Conservation (phyloP, 169 alveolate species). For the Ichthyophthirius multifiliis region DNA sequence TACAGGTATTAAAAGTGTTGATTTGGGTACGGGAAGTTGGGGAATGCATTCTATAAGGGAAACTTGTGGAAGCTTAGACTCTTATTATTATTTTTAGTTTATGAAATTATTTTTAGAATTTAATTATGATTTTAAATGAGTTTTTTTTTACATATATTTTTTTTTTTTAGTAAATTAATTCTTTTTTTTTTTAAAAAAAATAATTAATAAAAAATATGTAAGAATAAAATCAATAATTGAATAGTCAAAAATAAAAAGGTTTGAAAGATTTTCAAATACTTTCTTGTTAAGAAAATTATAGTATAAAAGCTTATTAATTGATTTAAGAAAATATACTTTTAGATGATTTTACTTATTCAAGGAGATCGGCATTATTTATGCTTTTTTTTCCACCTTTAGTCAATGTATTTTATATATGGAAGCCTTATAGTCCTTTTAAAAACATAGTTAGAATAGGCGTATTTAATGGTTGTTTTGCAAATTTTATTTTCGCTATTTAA, state of each 20-base stretch:
- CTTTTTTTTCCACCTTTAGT: background rate
- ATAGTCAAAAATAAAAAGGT: too few species aligned
- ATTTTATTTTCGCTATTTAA: background rate
- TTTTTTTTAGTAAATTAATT: too few species aligned
- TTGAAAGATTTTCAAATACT: too few species aligned
- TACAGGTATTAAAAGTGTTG: conserved; percentile 89
- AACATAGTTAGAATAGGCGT: background rate
- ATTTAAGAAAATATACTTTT: background rate
- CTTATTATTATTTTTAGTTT: conserved; percentile 46
- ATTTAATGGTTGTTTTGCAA: background rate
- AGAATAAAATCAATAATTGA: too few species aligned
- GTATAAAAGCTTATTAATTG: too few species aligned
- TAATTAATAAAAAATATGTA: too few species aligned
- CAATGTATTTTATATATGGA: background rate
- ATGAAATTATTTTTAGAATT: too few species aligned
- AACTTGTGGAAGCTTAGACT: conserved; percentile 81
- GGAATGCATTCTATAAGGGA: conserved; percentile 97
- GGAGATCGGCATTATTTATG: background rate
- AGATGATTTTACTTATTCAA: conserved; percentile 2
- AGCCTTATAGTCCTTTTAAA: background rate
- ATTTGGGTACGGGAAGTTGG: conserved; percentile 94
- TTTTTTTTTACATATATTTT: too few species aligned
- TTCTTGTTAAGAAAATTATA: too few species aligned
- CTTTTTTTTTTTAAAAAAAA: too few species aligned
- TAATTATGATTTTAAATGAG: too few species aligned